Percentiles rank a stretch among this genome's conserved stretches.
Evolutionary conservation across 177 flowering plant species (phyloP).

Genomic region (Vitis hybrid): DNA sequence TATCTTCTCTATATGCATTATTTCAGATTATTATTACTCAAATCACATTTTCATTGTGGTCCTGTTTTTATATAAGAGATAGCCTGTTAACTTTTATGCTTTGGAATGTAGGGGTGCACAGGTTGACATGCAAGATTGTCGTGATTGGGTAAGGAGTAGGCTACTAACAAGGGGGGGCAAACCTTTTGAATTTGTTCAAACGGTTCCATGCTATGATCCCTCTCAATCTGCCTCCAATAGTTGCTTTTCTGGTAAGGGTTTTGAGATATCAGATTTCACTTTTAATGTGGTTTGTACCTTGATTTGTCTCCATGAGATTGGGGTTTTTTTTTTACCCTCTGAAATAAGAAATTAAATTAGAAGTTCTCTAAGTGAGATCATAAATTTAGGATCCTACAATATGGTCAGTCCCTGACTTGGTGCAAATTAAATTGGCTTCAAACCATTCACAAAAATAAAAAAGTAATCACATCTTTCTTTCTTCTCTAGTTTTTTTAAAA

Average conservation of each 20-base stretch:
- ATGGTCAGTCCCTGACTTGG: neutral
- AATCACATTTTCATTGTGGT: neutral
- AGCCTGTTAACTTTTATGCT: constrained; percentile 7
- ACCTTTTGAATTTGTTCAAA: constrained; percentile 71
- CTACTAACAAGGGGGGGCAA: constrained; percentile 57
- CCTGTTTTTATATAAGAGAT: neutral
- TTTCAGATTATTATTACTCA: neutral
- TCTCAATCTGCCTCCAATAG: constrained; percentile 28
- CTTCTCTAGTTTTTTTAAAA: no score
- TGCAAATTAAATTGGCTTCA: neutral
- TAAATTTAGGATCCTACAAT: neutral
- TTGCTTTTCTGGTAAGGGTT: constrained; percentile 40
- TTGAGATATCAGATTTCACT: neutral
- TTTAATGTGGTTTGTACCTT: neutral
- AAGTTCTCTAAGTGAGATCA: neutral
- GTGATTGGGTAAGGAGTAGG: constrained; percentile 59
- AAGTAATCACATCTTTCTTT: no score
- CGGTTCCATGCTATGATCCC: constrained; percentile 64
- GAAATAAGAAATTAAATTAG: no score
- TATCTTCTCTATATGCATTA: constrained; percentile 9
- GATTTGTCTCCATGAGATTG: neutral
- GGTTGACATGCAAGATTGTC: constrained; percentile 52
- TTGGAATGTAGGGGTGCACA: constrained; percentile 36
- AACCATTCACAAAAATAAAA: no score
- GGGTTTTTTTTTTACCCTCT: neutral